phyloP scores from a whole-genome alignment of 495 filamentous ascomycete species.

The Hypoxylon trugodes region DNA sequence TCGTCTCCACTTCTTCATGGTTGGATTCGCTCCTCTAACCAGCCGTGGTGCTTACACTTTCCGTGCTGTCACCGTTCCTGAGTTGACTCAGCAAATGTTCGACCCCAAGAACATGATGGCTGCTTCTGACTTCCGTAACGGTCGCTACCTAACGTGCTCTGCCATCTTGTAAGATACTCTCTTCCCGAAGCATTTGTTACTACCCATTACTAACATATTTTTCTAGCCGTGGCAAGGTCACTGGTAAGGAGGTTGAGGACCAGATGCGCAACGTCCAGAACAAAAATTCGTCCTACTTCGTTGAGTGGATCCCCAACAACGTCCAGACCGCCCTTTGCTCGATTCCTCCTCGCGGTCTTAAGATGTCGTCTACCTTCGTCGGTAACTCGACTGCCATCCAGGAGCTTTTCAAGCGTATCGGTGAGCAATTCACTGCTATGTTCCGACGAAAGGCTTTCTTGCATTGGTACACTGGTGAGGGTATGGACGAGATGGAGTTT shows the following conservation, averaged over 20 bases:
- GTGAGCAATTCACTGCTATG: constrained; percentile 99
- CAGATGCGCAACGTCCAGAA: constrained; percentile 99
- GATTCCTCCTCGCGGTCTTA: constrained; percentile 95
- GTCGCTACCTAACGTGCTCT: constrained; percentile 99
- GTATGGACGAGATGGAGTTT: constrained; percentile 99
- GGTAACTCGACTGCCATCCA: constrained; percentile 99
- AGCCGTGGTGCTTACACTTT: constrained; percentile 93
- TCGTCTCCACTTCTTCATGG: constrained; percentile 99
- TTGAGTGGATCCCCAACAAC: constrained; percentile 99
- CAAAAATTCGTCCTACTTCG: constrained; percentile 99
- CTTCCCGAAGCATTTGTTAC: background rate
- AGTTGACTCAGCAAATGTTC: constrained; percentile 99
- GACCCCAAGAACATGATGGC: constrained; percentile 99
- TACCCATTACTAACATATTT: constrained; percentile 22
- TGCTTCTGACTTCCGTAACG: constrained; percentile 99
- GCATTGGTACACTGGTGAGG: constrained; percentile 99
- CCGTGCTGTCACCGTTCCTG: constrained; percentile 96
- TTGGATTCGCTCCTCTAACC: constrained; percentile 98
- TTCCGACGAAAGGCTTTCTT: constrained; percentile 99
- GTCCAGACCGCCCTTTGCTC: constrained; percentile 99
- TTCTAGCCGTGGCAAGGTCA: constrained; percentile 93
- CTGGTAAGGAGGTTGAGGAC: constrained; percentile 99
- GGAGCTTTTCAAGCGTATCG: constrained; percentile 99
- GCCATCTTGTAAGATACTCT: constrained; percentile 78
- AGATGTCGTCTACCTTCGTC: constrained; percentile 99